These are phyloP conservation scores for Beauveria asiatica DNA, from an alignment of 2,329 filamentous ascomycete genomes.

Conservation along the genomic window DNA sequence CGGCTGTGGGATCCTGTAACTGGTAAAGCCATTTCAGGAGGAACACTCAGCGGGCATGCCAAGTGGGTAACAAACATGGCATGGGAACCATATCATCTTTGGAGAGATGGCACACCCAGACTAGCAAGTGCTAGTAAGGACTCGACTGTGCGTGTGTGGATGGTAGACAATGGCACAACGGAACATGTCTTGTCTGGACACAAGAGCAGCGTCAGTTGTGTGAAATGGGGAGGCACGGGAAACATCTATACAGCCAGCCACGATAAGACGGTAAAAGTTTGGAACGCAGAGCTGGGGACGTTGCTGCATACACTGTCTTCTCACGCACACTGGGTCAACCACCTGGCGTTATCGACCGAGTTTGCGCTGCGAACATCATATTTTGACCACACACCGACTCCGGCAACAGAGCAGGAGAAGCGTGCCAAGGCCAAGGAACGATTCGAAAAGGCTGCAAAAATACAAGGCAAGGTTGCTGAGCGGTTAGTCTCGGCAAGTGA, in stretches of 20 bases:
- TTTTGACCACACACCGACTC: conserved; percentile 70
- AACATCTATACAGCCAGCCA: conserved; percentile 77
- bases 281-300: conserved; percentile 72
- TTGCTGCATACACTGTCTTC: conserved; percentile 69
- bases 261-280: conserved; percentile 87
- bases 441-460: conserved; percentile 76
- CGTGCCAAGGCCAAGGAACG: conserved; percentile 66
- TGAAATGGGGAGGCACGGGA: conserved; percentile 89
- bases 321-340: conserved; percentile 94
- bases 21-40: conserved; percentile 62
- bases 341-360: conserved; percentile 87
- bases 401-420: conserved; percentile 61
- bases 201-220: conserved; percentile 80
- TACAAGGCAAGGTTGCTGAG: conserved; percentile 71
- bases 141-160: conserved; percentile 79
- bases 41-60: conserved; percentile 68
- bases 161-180: conserved; percentile 66
- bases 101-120: conserved; percentile 63
- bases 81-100: conserved; percentile 91
- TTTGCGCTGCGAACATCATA: conserved; percentile 80
- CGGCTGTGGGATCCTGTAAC: conserved; percentile 80
- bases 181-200: conserved; percentile 83
- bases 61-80: conserved; percentile 83
- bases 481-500: conserved; percentile 84
- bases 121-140: conserved; percentile 88